Base-by-base conservation (phyloP, 2,329 filamentous ascomycete genomes). In the Epicoccum nigrum region DNA sequence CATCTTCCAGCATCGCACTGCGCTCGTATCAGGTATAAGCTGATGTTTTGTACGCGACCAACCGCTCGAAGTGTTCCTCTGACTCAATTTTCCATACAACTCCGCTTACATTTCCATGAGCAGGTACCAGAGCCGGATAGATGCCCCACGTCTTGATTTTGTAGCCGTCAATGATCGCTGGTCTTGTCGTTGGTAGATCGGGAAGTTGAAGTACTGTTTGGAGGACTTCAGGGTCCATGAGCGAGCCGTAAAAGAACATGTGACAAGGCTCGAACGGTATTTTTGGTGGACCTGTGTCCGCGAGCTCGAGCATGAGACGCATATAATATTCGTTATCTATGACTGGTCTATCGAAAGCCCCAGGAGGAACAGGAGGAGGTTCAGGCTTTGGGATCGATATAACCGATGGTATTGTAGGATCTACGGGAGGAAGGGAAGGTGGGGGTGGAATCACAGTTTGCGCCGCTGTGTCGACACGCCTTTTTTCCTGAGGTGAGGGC, bases 101-200 rank as follows among this genome's bases (percentile, higher is more conserved):
- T 5, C 62, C 58, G 16, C 19, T 23, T 4, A 65, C 61, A n/a
- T n/a, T n/a, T n/a, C n/a, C n/a, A n/a, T 1, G 31, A 42, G 7
- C 48, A 34, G 34, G 51, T 33, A 67, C 41, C 23, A 68, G 42
- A 28, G 56, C 51, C 39, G 68, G 68, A 58, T 72, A 73, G 44
- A 67, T 68, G 23, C 68, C 64, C 67, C 65, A 72, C 61, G 72
- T 63, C 44, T 61, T 70, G 35, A 65, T 53, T 12, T 32, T 16
- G 46, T 65, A 71, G 7, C 65, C 63, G 27, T 46, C 48, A 28
- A 71, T 63, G 9, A 40, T 63, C 19, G 57, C 63, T 15, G 50
- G 43, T 42, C 51, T 55, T 45, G 60, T 58, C n/a, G 39, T 50
- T 4, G 62, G 66, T 8, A 51, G 51, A 31, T 63, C 48, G 6